phyloP scores from a whole-genome alignment of 1,284 basidiomycete genomes.

The Cryptococcus sp. region DNA sequence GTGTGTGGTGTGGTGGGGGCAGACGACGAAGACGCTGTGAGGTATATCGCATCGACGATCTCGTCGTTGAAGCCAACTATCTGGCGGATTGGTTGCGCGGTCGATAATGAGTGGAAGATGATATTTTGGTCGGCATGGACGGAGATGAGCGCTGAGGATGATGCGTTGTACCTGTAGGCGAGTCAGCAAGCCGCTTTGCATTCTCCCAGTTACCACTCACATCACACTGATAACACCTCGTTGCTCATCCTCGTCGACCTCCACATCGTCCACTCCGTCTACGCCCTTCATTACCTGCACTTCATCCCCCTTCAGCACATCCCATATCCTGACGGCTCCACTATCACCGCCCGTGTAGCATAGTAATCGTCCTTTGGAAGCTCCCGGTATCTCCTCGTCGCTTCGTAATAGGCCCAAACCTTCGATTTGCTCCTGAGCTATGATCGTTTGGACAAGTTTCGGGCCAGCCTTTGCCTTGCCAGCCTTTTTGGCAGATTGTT shows the following conservation, averaged over 20 bases:
- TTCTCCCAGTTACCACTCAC: slow-evolving; percentile 17
- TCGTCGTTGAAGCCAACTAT: slow-evolving; percentile 98
- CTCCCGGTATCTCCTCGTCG: slow-evolving; percentile 53
- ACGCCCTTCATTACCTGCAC: slow-evolving; percentile 61
- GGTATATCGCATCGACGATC: slow-evolving; percentile 83
- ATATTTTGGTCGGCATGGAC: slow-evolving; percentile 97
- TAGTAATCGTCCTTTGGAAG: slow-evolving; percentile 54
- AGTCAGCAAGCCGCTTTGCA: slow-evolving; percentile 24
- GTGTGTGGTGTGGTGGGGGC: slow-evolving; percentile 50
- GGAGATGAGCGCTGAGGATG: slow-evolving; percentile 71
- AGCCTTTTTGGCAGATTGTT: slow-evolving; percentile 38
- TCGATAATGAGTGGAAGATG: slow-evolving; percentile 74
- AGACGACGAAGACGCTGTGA: slow-evolving; percentile 57
- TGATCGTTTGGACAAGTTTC: slow-evolving; percentile 76
- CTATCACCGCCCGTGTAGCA: slow-evolving; percentile 90
- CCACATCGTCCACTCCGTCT: slow-evolving; percentile 56
- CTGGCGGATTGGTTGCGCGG: slow-evolving; percentile 70
- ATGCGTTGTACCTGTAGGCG: slow-evolving; percentile 64
- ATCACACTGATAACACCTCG: slow-evolving; percentile 38
- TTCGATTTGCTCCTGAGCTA: slow-evolving; percentile 84
- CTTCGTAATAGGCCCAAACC: slow-evolving; percentile 66
- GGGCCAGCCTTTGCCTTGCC: slow-evolving; percentile 62
- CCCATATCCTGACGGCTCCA: slow-evolving; percentile 80
- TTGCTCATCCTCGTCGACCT: slow-evolving; percentile 72
- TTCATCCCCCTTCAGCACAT: slow-evolving; percentile 67